Evolutionary conservation across 164 flowering plant genomes (phyloP), one percentile per base, ranked within the genome.

Genomic region (Chimonanthus praecox): DNA sequence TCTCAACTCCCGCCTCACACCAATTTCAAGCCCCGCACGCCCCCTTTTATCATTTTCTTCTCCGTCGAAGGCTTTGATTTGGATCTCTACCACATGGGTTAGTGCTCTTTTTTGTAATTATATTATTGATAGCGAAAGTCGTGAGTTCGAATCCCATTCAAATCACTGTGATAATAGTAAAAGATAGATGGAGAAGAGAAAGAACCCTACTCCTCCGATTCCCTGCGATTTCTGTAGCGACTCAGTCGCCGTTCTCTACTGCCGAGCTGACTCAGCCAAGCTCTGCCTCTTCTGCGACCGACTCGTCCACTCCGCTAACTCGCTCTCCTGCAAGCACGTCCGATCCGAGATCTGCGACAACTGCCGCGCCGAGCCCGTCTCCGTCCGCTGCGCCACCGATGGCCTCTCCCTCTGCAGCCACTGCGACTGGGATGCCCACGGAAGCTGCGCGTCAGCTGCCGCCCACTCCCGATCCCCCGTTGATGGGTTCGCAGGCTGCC

Each of bases 261-360:
- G 98, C 77, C 70, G 90, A 72, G 95, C 98, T 2, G 97, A 92
- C 80, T 83, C 87, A 0, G 97, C 97, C 0, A 90, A 86, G 83
- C 94, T 94, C 44, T 89, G 95, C 69, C 74, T 90, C 68, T 49
- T 74, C 62, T 90, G 95, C 72, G 95, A 90, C 79, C 83, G 78
- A 1, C 89, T 84, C 63, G 95, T 89, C 18, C 95, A 90, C 85
- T 85, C 88, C 6, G 92, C 95, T 1, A 90, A 90, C 80, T 81
- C 87, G 5, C 86, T 90, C 7, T 87, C 92, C 4, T 71, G 71
- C 43, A 88, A 87, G 78, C 95, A 90, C 78, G 9, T 82, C 18
- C 83, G 95, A 0, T 83, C 87, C 0, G 91, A 79, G 86, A 83
- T 90, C 87, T 90, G 92, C 72, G 92, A 90, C 69, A 80, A 81